Conservation (phyloP, 2,329 filamentous ascomycete genomes). For the Phaeosphaeriaceae sp. region DNA sequence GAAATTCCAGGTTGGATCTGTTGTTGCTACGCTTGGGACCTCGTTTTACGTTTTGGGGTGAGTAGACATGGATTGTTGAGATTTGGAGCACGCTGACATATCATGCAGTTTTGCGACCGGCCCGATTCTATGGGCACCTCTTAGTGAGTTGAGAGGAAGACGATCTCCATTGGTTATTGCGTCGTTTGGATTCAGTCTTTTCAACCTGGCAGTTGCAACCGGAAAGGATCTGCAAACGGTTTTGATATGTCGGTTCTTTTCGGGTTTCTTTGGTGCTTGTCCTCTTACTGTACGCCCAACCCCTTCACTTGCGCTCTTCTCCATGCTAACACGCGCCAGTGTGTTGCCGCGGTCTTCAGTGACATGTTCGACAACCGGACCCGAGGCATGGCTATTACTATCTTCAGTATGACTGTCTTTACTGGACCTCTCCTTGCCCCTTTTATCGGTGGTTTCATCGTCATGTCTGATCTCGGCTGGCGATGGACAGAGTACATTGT, state of each 20-base stretch:
- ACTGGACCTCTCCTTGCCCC: conserved; percentile 60
- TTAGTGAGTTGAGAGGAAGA: conserved; percentile 59
- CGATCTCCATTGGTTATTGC: conserved; percentile 56
- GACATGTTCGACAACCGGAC: conserved; percentile 60
- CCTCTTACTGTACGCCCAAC: conserved; percentile 56
- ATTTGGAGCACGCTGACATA: too few species aligned
- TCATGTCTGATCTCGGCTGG: conserved; percentile 59
- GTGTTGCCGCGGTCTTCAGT: conserved; percentile 62
- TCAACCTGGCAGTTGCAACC: conserved; percentile 56
- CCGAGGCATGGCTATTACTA: conserved; percentile 53
- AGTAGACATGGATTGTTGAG: neutral
- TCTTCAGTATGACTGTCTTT: conserved; percentile 61
- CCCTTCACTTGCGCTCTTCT: neutral
- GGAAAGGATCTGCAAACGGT: conserved; percentile 61
- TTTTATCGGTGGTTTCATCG: conserved; percentile 63
- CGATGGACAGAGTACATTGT: conserved; percentile 63
- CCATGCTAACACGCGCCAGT: conserved; percentile 22
- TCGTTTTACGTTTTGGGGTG: conserved; percentile 58
- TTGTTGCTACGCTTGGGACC: conserved; percentile 59
- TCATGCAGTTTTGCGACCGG: conserved; percentile 51
- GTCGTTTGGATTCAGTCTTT: conserved; percentile 60
- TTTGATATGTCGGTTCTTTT: conserved; percentile 60
- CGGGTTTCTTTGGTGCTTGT: conserved; percentile 61
- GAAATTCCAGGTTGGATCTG: conserved; percentile 54
- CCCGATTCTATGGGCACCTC: conserved; percentile 54